phyloP scores from a whole-genome alignment of 208 protist genomes.

The Trichomonas vaginalis region DNA sequence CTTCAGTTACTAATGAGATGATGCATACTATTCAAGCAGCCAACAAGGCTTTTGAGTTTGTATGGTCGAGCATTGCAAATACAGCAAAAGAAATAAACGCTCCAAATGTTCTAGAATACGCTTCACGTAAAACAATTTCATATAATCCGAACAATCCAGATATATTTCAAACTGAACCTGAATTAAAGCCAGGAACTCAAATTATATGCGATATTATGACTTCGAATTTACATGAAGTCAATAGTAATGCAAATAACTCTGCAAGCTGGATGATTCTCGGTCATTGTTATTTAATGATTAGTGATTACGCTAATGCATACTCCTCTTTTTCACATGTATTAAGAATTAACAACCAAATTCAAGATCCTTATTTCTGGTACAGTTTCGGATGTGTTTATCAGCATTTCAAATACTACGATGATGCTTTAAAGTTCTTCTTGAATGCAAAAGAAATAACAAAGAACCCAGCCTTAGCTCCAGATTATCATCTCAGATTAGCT shows the following conservation, averaged over 20 bases:
- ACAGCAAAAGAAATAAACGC: not conserved
- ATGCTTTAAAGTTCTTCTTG: not conserved
- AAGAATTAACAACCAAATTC: not conserved
- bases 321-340: not conserved
- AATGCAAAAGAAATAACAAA: not conserved
- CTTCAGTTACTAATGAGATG: not conserved
- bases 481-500: not conserved
- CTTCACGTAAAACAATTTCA: not conserved
- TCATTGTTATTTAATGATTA: not conserved
- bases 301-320: not conserved
- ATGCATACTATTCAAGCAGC: not conserved
- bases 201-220: not conserved
- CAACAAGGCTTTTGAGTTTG: not conserved
- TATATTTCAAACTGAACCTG: not conserved
- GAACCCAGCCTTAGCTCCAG: not conserved
- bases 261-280: not conserved
- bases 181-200: not conserved
- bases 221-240: not conserved
- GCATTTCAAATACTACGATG: not conserved
- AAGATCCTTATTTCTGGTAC: conserved; percentile 4
- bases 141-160: not conserved
- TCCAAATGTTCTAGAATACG: not conserved
- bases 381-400: not conserved
- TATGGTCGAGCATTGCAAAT: not conserved
- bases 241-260: not conserved